phyloP scores from a whole-genome alignment of 1,284 basidiomycete genomes.

The Naganishia albida region DNA sequence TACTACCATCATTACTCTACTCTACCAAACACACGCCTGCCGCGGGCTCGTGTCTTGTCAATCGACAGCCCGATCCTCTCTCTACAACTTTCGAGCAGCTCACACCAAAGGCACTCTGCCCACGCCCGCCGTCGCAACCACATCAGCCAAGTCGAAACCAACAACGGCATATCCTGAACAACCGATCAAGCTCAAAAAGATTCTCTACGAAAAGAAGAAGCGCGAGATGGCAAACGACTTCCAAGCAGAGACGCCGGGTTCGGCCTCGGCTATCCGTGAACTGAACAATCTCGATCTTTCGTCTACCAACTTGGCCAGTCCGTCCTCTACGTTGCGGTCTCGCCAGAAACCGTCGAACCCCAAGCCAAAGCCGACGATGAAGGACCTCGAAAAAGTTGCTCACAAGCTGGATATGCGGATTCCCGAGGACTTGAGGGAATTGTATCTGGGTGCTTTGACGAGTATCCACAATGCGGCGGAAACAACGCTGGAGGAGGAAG shows the following conservation, averaged over 20 bases:
- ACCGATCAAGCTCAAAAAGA: constrained; percentile 25
- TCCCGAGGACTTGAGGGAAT: constrained; percentile 9
- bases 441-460: constrained; percentile 25
- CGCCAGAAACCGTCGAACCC: constrained; percentile 24
- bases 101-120: not conserved
- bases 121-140: constrained; percentile 9
- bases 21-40: not conserved
- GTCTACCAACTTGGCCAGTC: constrained; percentile 13
- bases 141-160: constrained; percentile 9
- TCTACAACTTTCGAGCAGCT: not conserved
- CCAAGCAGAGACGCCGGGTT: not conserved
- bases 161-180: constrained; percentile 14
- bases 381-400: constrained; percentile 18
- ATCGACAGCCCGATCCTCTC: not conserved
- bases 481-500: constrained; percentile 22
- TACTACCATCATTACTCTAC: not conserved
- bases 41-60: not conserved
- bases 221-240: constrained; percentile 4
- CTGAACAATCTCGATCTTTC: constrained; percentile 8
- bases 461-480: constrained; percentile 30
- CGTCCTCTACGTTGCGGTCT: constrained; percentile 11
- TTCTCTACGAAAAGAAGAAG: constrained; percentile 17
- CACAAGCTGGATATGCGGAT: constrained; percentile 27
- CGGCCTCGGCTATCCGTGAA: constrained; percentile 8
- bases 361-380: constrained; percentile 27